Evolutionary conservation across 1,284 basidiomycete genomes (phyloP).

Genomic region (Cyathus pygmaeus): DNA sequence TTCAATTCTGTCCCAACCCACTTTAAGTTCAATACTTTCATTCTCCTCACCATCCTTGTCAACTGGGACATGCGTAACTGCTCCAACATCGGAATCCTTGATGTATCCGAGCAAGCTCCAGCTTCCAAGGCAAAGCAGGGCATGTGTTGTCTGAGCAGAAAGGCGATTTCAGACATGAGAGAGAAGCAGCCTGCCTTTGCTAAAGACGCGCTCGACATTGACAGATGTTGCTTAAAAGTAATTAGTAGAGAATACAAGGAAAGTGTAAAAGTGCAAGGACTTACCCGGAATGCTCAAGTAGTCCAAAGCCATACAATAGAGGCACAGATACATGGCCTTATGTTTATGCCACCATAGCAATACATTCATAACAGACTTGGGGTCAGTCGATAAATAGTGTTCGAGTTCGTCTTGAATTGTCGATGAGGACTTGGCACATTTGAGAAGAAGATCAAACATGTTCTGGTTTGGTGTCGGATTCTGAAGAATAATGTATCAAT

Average conservation of each 20-base stretch:
- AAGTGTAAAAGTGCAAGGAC: constrained; percentile 1
- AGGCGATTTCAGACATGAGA: constrained; percentile 35
- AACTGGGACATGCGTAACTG: not conserved
- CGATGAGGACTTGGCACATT: not conserved
- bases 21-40: constrained; percentile 1
- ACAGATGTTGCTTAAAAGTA: constrained; percentile 29
- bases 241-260: not conserved
- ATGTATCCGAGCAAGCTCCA: constrained; percentile 28
- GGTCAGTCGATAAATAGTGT: not conserved
- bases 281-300: constrained; percentile 20
- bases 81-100: not conserved
- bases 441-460: not conserved
- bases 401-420: not conserved
- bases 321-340: constrained; percentile 10
- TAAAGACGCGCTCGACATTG: constrained; percentile 41
- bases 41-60: not conserved
- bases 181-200: constrained; percentile 34
- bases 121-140: constrained; percentile 39
- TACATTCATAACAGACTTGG: constrained; percentile 12
- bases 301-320: constrained; percentile 22
- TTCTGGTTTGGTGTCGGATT: not conserved
- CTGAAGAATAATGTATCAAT: not conserved
- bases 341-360: constrained; percentile 24
- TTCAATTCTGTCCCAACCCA: constrained; percentile 6
- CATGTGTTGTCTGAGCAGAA: constrained; percentile 30